Percentiles rank a stretch among this genome's conserved stretches.
phyloP scores from a whole-genome alignment of 78 protist species.

The Isochrysis galbana region DNA sequence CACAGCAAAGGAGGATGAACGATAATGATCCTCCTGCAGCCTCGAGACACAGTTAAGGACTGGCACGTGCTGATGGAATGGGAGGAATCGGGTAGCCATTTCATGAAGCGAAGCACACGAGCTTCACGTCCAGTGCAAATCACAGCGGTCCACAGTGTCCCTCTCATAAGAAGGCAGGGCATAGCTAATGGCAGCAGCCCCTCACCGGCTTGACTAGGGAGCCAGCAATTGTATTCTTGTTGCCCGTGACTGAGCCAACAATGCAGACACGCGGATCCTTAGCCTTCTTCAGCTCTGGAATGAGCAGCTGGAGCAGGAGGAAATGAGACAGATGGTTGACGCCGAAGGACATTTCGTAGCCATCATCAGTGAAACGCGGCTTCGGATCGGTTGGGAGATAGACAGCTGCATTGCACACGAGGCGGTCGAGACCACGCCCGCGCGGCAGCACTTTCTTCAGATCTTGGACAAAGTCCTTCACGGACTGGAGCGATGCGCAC shows the following conservation, averaged over 20 bases:
- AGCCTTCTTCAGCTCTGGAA: background rate
- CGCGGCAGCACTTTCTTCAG: background rate
- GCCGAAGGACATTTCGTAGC: constrained; percentile 20
- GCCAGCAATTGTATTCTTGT: constrained; percentile 41
- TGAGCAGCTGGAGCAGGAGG: constrained; percentile 26
- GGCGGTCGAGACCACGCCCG: constrained; percentile 8
- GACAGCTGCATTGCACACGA: constrained; percentile 45
- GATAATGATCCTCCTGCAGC: no score
- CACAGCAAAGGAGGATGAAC: no score
- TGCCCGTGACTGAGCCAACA: constrained; percentile 43
- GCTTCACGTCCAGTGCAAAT: no score
- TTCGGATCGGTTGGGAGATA: constrained; percentile 16
- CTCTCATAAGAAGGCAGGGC: no score
- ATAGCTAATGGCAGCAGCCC: no score
- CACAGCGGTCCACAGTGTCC: no score
- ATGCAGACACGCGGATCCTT: constrained; percentile 12
- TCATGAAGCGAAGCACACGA: no score
- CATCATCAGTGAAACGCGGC: constrained; percentile 29
- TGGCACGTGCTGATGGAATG: no score
- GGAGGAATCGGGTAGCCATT: no score
- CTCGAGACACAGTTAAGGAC: no score
- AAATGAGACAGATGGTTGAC: constrained; percentile 38
- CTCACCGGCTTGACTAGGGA: constrained; percentile 1
- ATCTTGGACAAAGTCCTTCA: background rate
- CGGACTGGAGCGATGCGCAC: background rate